Evolutionary conservation across 768 basidiomycete species (phyloP), one percentile per base, ranked within the genome.

Genomic region (Tephrocybe rancida): DNA sequence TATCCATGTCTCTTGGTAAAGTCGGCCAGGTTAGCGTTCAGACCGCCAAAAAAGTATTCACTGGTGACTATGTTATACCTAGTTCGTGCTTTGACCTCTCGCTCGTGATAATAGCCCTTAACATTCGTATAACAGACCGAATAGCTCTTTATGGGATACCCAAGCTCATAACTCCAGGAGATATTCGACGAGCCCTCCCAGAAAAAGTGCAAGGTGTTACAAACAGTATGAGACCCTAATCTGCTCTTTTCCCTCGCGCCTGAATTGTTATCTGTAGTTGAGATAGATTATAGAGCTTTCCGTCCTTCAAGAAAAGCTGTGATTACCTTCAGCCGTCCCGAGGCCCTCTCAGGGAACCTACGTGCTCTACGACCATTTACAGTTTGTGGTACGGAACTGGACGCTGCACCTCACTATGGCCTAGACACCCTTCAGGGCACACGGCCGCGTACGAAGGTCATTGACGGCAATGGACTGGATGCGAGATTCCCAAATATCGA

Each of bases 271-370:
- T 32, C 8, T 54, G 16, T 56, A 90, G 88, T 85, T 22, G 72
- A 78, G 18, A 61, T 89, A 25, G 73, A 85, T 48, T 88, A 92
- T 60, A 59, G 74, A 34, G 78, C 78, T 47, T 88, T 88, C 68
- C 62, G 70, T 21, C 85, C 87, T 6, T 83, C 81, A 1, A 81
- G 84, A 26, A 68, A 70, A 19, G 90, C 87, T 6, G 71, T 80
- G 58, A 66, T 92, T 43, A 80, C 82, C 13, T 67, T 90, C 51
- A 66, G 76, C 10, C 70, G 75, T 30, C 67, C 81, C 1, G 72
- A 82, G 19, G 78, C 71, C 56, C 62, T 82, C 7, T 64, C 61
- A 14, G 64, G 67, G 25, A 80, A 75, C 52, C 48, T 84, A 0
- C 64, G 65, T 3, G 69, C 68, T 19, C 75, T 89, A 4, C 60